Base-by-base conservation (phyloP, 352 stramenopile genomes). In the Globisporangium polare region DNA sequence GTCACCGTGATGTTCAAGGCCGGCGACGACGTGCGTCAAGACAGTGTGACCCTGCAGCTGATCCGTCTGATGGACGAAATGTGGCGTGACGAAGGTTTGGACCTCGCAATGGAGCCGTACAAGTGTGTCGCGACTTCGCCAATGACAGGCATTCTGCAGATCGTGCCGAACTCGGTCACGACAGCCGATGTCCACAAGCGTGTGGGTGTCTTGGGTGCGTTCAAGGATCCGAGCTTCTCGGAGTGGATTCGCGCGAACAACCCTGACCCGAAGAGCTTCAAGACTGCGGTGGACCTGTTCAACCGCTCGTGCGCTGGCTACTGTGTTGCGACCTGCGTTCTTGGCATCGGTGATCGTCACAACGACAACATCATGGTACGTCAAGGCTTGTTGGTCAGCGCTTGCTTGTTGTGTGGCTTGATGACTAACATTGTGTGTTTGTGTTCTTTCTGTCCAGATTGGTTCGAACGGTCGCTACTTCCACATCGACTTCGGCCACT, bases 291-390 rank as follows among this genome's bases (percentile, higher is more conserved):
- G n/a, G 83, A 93, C 41, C 71, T 96, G 18, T 98, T 98, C 63
- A 75, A 78, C 20, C 83, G 84, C 9, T 97, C 86, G 3, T 91
- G 76, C 57, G 93, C 93, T 53, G 93, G 91, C 12, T 98, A 98
- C 72, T 97, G 89, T 74, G 92, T 98, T 1, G 93, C 92, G 1
- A 98, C 92, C 1, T 98, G 92, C 67, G 88, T 98, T 2, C 78
- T 98, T 43, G 94, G 94, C 41, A 97, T 98, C 62, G 94, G 94
- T 60, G 94, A 98, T 69, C 88, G 94, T 9, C 94, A 98, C 73
- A 97, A 97, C 53, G 94, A 98, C 74, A 98, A 98, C 69, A 96
- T 98, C 59, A 98, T 98, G 95, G 74, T 98, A 65, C 45, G 73
- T 65, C 13, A 20, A 13, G 17, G 41, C 43, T 43, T 58, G 15